These are phyloP conservation scores for Phytopythium helicoides DNA, from an alignment of 352 stramenopile species.

Conservation along the genomic window DNA sequence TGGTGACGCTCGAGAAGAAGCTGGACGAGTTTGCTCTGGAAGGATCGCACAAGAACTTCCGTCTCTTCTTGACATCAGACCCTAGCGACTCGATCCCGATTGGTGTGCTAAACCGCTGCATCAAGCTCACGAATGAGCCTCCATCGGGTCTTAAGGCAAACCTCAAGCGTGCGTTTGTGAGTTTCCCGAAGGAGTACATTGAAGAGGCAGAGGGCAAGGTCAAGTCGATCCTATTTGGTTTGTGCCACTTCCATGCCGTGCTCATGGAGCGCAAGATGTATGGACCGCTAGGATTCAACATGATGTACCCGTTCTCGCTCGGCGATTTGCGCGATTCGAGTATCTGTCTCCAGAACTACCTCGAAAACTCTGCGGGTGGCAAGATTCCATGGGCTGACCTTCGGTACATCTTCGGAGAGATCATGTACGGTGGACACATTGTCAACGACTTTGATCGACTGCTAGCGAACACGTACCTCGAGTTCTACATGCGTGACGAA, in stretches of 20 bases:
- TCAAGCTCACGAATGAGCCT: slow-evolving; percentile 97
- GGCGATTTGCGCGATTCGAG: slow-evolving; percentile 94
- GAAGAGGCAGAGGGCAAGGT: slow-evolving; percentile 95
- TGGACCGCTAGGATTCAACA: slow-evolving; percentile 97
- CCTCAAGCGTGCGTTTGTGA: slow-evolving; percentile 95
- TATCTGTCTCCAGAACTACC: slow-evolving; percentile 95
- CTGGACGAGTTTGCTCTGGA: slow-evolving; percentile 95
- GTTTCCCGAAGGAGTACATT: slow-evolving; percentile 95
- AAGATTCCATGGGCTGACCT: slow-evolving; percentile 98
- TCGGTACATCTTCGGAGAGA: slow-evolving; percentile 96
- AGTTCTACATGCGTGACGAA: slow-evolving; percentile 98
- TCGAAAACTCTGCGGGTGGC: slow-evolving; percentile 92
- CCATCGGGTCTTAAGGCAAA: slow-evolving; percentile 95
- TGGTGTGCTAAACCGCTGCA: slow-evolving; percentile 94
- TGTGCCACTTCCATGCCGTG: slow-evolving; percentile 97
- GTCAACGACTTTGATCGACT: slow-evolving; percentile 96
- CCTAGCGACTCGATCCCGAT: slow-evolving; percentile 94
- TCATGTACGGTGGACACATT: slow-evolving; percentile 97
- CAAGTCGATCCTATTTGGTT: slow-evolving; percentile 96
- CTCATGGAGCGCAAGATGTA: slow-evolving; percentile 98
- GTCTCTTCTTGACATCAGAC: slow-evolving; percentile 94
- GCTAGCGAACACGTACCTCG: slow-evolving; percentile 96
- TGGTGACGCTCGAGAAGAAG: slow-evolving; percentile 96
- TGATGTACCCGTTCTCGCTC: slow-evolving; percentile 98
- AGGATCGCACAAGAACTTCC: slow-evolving; percentile 93